Base-by-base conservation (phyloP, 208 protist species). In the Trypanosoma scelopori region DNA sequence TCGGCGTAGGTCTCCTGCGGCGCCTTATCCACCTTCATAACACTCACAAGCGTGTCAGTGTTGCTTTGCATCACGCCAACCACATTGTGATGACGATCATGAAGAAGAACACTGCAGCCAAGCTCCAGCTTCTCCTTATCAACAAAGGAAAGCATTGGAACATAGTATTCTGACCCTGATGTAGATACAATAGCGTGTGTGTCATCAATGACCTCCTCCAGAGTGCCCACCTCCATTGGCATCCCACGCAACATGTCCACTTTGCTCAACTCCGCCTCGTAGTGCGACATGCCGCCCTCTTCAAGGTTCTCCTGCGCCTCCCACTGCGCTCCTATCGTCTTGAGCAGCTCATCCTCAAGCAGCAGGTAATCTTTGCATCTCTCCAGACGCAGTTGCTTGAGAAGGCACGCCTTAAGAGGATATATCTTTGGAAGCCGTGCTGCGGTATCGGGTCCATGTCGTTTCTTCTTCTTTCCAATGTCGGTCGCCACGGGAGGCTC, bases 21-120 rank as follows among this genome's bases (percentile, higher is more conserved):
- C 2, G 98, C 98, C 78, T 99, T 99, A 37, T 99, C 99, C 0
- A 99, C 97, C 81, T 99, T 99, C 99, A 99, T 99, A 1, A 99
- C 98, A 68, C 76, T 94, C 32, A 99, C 99, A 50, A 99, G 89
- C 4, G 99, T 99, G 78, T 99, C 98, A 7, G 91, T 91, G 60
- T 99, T 98, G 67, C 99, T 97, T 43, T 93, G 74, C 15, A 99
- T 84, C 5, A 99, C 91, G 42, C 99, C 99, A 16, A 99, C 98
- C 16, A 99, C 90, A 16, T 84, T 83, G 74, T 95, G 77, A 53
- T 95, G 89, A 62, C 98, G 98, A 76, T 99, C 93, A 67, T 99
- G 97, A 35, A 99, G 79, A 2, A 99, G 89, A 22, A 99, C 91
- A 35, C 91, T 97, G 70, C 91, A 98, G 39, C 98, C 98, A 3